These are phyloP conservation scores for Aplosporella prunicola DNA, from an alignment of 2,329 filamentous ascomycete species.

Conservation along the genomic window DNA sequence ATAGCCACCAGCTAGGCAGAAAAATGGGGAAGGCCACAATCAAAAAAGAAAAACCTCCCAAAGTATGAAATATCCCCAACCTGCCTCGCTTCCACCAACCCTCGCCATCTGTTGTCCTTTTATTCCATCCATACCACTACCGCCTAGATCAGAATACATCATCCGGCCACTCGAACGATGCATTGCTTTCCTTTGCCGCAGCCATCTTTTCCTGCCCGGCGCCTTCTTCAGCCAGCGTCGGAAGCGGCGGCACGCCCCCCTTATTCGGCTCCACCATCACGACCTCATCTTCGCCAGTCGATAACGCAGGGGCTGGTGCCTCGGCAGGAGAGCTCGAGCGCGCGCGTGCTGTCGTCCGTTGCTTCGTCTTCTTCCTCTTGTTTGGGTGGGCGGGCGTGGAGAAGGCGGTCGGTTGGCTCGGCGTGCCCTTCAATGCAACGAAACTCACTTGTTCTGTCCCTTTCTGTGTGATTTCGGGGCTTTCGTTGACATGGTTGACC, in stretches of 20 bases:
- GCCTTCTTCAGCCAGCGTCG: slow-evolving; percentile 19
- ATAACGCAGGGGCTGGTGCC: too few relatives aligned
- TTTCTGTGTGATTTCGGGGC: neutral
- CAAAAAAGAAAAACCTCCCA: too few relatives aligned
- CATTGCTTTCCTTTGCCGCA: neutral
- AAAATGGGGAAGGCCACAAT: too few relatives aligned
- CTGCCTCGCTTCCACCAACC: too few relatives aligned
- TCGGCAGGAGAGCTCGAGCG: slow-evolving; percentile 14
- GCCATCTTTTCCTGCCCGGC: slow-evolving; percentile 10
- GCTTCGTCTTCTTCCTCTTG: slow-evolving; percentile 12
- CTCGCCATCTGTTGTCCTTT: too few relatives aligned
- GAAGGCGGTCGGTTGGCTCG: slow-evolving; percentile 18
- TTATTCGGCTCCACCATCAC: slow-evolving; percentile 23
- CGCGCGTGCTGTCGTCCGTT: neutral
- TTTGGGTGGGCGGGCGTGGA: slow-evolving; percentile 21
- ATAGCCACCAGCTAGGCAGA: too few relatives aligned
- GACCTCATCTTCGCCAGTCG: slow-evolving; percentile 13
- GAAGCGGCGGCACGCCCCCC: slow-evolving; percentile 21
- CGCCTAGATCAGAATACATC: slow-evolving; percentile 11
- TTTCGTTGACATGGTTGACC: neutral
- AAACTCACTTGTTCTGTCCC: slow-evolving; percentile 2
- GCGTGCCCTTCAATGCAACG: neutral
- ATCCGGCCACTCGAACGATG: slow-evolving; percentile 11
- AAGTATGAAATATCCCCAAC: too few relatives aligned
- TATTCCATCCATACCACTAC: too few relatives aligned